These are phyloP conservation scores for Rosa multiflora DNA, from an alignment of 306 rosid species.

Conservation along the genomic window DNA sequence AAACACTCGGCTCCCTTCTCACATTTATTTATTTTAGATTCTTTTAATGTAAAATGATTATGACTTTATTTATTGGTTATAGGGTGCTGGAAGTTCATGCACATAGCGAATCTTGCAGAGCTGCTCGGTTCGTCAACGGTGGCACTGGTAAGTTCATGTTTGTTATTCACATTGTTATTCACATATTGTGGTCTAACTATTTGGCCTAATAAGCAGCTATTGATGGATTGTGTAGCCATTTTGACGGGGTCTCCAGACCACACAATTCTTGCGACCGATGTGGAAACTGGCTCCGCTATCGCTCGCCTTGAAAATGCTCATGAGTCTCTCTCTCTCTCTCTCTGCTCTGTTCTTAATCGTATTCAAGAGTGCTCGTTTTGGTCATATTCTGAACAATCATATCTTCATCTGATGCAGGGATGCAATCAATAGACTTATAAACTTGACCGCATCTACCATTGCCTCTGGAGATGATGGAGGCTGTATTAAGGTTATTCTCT, in stretches of 20 bases:
- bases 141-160: slow-evolving; percentile 57
- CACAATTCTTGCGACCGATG: slow-evolving; percentile 78
- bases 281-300: slow-evolving; percentile 79
- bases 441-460: slow-evolving; percentile 63
- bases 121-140: slow-evolving; percentile 66
- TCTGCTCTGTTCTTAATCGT: background rate
- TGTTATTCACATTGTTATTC: background rate
- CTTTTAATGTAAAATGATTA: background rate
- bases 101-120: slow-evolving; percentile 80
- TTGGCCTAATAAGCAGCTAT: slow-evolving; percentile 16
- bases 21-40: background rate
- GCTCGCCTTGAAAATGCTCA: slow-evolving; percentile 78
- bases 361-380: background rate
- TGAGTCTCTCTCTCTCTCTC: slow-evolving; percentile 38
- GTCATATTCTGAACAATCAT: background rate
- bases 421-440: slow-evolving; percentile 73
- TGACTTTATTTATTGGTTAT: background rate
- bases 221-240: slow-evolving; percentile 47
- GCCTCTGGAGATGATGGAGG: slow-evolving; percentile 94
- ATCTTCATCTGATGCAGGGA: slow-evolving; percentile 36
- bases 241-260: slow-evolving; percentile 84
- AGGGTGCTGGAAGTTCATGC: slow-evolving; percentile 78
- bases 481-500: slow-evolving; percentile 64
- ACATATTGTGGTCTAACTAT: background rate
- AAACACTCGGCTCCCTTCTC: background rate